A percentile compares a stretch with the other conserved stretches of the same genome.
Evolutionary conservation across 192 early-diverging fungal species (phyloP).

Genomic region (Coemansia guatemalensis): DNA sequence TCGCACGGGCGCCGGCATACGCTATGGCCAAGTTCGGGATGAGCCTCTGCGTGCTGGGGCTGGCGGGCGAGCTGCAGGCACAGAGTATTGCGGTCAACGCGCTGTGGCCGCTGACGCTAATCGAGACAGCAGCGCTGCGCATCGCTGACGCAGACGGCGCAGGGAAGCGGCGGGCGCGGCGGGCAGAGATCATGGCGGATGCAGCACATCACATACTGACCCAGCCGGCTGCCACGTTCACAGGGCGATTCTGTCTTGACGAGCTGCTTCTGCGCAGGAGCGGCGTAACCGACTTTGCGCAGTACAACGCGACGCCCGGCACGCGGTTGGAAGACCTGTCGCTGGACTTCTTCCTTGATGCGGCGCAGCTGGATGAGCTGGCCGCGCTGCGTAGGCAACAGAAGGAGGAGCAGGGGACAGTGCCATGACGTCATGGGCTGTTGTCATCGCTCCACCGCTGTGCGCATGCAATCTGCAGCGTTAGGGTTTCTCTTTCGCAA

Average conservation of each 20-base stretch:
- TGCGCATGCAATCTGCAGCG: no score
- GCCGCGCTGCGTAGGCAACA: slow-evolving; percentile 37
- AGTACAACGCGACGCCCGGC: slow-evolving; percentile 64
- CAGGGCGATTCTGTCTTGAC: slow-evolving; percentile 78
- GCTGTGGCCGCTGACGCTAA: slow-evolving; percentile 74
- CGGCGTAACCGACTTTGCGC: slow-evolving; percentile 70
- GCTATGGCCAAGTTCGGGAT: slow-evolving; percentile 75
- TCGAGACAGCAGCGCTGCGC: slow-evolving; percentile 70
- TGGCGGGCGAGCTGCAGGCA: slow-evolving; percentile 64
- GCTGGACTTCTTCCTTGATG: slow-evolving; percentile 65
- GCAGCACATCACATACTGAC: slow-evolving; percentile 67
- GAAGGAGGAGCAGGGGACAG: neutral
- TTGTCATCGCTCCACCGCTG: neutral
- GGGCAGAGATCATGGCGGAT: slow-evolving; percentile 77
- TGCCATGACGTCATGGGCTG: neutral
- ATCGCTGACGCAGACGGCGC: slow-evolving; percentile 11
- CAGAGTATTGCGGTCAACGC: slow-evolving; percentile 74
- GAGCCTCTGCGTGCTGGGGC: slow-evolving; percentile 72
- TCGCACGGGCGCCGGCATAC: slow-evolving; percentile 64
- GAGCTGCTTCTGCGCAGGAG: slow-evolving; percentile 70
- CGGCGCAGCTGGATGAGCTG: slow-evolving; percentile 47
- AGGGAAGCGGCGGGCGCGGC: slow-evolving; percentile 21
- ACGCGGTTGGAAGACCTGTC: slow-evolving; percentile 56
- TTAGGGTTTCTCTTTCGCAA: no score
- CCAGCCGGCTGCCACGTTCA: slow-evolving; percentile 57